phyloP scores from a whole-genome alignment of 179 eudicot species.

The Beta macrorhiza region DNA sequence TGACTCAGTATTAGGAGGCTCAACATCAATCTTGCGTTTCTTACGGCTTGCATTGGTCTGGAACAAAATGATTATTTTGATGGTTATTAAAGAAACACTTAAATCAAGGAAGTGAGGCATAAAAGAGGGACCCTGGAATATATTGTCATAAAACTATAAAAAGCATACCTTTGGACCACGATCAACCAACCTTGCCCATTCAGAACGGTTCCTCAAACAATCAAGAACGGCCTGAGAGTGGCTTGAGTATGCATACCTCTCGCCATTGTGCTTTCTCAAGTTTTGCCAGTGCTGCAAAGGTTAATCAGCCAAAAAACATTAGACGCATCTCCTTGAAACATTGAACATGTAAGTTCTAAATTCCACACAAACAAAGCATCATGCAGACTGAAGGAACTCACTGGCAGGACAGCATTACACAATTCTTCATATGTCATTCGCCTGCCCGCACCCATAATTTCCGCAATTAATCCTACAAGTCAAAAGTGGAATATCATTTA shows the following conservation, averaged over 20 bases:
- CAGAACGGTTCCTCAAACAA: slow-evolving; percentile 87
- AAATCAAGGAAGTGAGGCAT: not conserved
- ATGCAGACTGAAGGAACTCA: slow-evolving; percentile 36
- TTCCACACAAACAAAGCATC: slow-evolving; percentile 1
- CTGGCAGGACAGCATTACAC: slow-evolving; percentile 83
- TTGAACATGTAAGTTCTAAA: slow-evolving; percentile 7
- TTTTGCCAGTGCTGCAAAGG: slow-evolving; percentile 82
- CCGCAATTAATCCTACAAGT: slow-evolving; percentile 73
- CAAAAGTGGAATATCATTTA: not conserved
- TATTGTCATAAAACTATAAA: not conserved
- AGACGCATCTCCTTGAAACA: slow-evolving; percentile 10
- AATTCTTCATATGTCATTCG: slow-evolving; percentile 90
- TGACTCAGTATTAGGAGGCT: slow-evolving; percentile 56
- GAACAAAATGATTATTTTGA: slow-evolving; percentile 16
- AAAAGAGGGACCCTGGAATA: not conserved
- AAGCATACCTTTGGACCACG: slow-evolving; percentile 94
- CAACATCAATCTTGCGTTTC: slow-evolving; percentile 75
- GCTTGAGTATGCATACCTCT: slow-evolving; percentile 89
- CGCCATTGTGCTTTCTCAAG: slow-evolving; percentile 98
- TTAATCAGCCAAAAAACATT: slow-evolving; percentile 22
- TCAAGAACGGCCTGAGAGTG: slow-evolving; percentile 96
- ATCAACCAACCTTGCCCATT: slow-evolving; percentile 93
- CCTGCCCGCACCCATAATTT: slow-evolving; percentile 87
- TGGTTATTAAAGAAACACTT: not conserved
- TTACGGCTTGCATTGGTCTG: slow-evolving; percentile 80